Base-by-base conservation (phyloP, 140 eudicot genomes). In the Stevia rebaudiana region DNA sequence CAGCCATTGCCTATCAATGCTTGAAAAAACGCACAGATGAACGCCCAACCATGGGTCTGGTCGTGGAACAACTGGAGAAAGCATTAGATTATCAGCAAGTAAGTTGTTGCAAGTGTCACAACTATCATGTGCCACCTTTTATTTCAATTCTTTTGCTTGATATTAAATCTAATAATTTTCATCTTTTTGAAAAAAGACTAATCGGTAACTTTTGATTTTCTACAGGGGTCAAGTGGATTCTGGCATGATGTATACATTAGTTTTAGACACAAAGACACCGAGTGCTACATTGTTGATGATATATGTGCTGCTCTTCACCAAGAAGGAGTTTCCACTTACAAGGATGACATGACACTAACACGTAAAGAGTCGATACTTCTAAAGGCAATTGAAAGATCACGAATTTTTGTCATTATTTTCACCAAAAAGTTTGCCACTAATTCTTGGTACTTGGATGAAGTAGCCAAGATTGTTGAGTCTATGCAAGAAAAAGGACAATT, bases 1-100 rank as follows among this genome's bases (percentile, higher is more conserved):
- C 58, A 25, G 21, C 61, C 19, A 61, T 75, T 22, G 80, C 70
- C 13, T 39, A 61, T 46, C 40, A 43, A 54, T 68, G 80, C 36
- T 50, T 61, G 50, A 39, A 21, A 6, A 8, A 43, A 19, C 12
- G 3, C 2, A 43, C 55, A 15, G 13, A 33, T 18, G 62, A 75
- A 19, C 75, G 80, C n/a, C 75, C 80, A 3, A 60, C 23, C 0
- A 75, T 68, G 75, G 54, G 64, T 1, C 17, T 33, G 43, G 80
- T 51, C 1, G 50, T 61, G 46, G 70, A 56, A 6, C 60, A 67
- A 42, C 39, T 74, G 6, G 74, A 67, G 69, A 58, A 48, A 47
- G 74, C 74, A 4, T 37, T 59, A 46, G 74, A 16, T 9, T 56
- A 18, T 54, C 64, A 17, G 0, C 55, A 56, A 23, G 69, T 48